These are phyloP conservation scores for Apophysomyces trapeziformis DNA, from an alignment of 371 early-diverging fungal species.

Conservation along the genomic window DNA sequence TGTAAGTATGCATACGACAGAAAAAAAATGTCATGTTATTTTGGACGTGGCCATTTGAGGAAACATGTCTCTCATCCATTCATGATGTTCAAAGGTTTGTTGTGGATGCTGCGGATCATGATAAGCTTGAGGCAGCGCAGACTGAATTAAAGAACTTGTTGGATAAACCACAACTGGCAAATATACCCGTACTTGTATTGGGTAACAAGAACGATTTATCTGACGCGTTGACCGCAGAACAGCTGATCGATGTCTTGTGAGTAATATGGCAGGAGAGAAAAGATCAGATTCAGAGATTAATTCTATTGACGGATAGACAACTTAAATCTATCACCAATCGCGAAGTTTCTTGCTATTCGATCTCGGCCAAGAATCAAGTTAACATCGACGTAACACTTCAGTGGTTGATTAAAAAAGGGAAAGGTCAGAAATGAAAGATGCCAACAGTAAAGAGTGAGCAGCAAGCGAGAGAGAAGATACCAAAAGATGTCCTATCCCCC, in stretches of 20 bases:
- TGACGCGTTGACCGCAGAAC: conserved; percentile 88
- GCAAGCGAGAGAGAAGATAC: background rate
- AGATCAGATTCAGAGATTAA: background rate
- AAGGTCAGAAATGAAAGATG: conserved; percentile 58
- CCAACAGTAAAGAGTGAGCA: conserved; percentile 7
- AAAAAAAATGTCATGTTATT: background rate
- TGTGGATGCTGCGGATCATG: conserved; percentile 94
- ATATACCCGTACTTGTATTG: conserved; percentile 95
- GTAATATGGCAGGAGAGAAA: conserved; percentile 23
- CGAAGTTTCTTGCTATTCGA: conserved; percentile 98
- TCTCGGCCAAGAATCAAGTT: conserved; percentile 97
- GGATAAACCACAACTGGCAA: conserved; percentile 89
- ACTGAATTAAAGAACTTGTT: conserved; percentile 90
- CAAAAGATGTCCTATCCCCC: conserved; percentile 15
- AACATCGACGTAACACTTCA: conserved; percentile 97
- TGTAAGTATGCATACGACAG: conserved; percentile 61
- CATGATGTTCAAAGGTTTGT: conserved; percentile 73
- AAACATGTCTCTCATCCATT: background rate
- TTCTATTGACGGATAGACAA: conserved; percentile 55
- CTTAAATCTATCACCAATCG: conserved; percentile 91
- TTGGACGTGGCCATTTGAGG: too few relatives aligned
- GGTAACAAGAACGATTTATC: conserved; percentile 99
- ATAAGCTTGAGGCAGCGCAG: conserved; percentile 89
- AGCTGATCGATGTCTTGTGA: conserved; percentile 90
- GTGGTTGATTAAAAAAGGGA: conserved; percentile 93